These are phyloP conservation scores for Pseudogymnoascus sp. DNA, from an alignment of 2,329 filamentous ascomycete species.

Conservation along the genomic window DNA sequence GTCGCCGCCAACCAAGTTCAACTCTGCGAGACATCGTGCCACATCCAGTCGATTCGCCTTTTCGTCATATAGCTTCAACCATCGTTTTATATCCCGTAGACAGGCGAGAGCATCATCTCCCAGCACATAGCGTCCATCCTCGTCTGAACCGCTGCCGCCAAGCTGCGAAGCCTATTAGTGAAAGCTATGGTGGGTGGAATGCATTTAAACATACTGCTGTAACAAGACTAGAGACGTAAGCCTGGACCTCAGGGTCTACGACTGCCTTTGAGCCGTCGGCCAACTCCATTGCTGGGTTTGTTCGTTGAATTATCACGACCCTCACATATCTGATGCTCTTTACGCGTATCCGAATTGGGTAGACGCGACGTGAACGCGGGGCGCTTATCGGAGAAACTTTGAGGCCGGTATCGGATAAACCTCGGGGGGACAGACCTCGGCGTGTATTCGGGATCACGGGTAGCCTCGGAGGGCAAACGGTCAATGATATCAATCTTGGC, in stretches of 20 bases:
- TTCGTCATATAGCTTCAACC: slow-evolving; percentile 90
- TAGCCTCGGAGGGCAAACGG: not conserved
- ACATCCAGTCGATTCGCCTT: slow-evolving; percentile 92
- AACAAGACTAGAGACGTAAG: slow-evolving; percentile 87
- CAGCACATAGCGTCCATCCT: slow-evolving; percentile 75
- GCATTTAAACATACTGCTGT: slow-evolving; percentile 58
- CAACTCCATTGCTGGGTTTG: slow-evolving; percentile 42
- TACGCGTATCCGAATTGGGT: slow-evolving; percentile 11
- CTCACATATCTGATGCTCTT: slow-evolving; percentile 10
- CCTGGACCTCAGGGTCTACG: slow-evolving; percentile 86
- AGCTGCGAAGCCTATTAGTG: slow-evolving; percentile 48
- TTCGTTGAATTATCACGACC: not conserved
- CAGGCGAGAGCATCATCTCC: slow-evolving; percentile 91
- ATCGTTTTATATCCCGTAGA: slow-evolving; percentile 86
- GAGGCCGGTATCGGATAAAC: not conserved
- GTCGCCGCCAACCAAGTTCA: slow-evolving; percentile 85
- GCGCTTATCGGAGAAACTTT: not conserved
- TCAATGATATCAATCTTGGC: not conserved
- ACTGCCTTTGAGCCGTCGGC: slow-evolving; percentile 46
- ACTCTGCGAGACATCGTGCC: slow-evolving; percentile 82
- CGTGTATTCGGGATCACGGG: not conserved
- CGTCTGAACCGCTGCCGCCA: slow-evolving; percentile 71
- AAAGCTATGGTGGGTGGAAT: not conserved
- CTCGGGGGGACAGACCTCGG: not conserved
- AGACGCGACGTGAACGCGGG: slow-evolving; percentile 4